Evolutionary conservation across 768 basidiomycete genomes (phyloP).

Genomic region (Rhizopogon vulgaris): DNA sequence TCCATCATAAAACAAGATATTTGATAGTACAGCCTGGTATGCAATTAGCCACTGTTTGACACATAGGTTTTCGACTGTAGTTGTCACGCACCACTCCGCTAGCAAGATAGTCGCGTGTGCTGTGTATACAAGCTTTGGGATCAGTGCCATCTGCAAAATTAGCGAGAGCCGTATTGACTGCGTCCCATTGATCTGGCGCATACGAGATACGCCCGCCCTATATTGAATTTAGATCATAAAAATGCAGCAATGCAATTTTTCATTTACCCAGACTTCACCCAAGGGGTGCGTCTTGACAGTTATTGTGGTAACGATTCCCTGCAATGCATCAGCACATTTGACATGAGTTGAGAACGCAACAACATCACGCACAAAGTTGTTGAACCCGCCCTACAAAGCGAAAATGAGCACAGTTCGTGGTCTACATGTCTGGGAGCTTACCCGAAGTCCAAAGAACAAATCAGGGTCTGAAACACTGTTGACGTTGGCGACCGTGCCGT

Average conservation of each 20-base stretch:
- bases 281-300: conserved; percentile 50
- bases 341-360: conserved; percentile 2
- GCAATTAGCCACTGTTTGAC: background rate
- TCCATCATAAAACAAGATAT: conserved; percentile 53
- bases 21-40: conserved; percentile 14
- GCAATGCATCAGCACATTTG: conserved; percentile 27
- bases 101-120: conserved; percentile 23
- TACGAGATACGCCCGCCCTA: conserved; percentile 45
- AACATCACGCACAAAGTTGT: conserved; percentile 45
- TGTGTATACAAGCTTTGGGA: conserved; percentile 31
- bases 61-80: too few relatives aligned
- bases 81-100: conserved; percentile 25
- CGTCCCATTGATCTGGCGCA: conserved; percentile 9
- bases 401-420: background rate
- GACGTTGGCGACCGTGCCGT: conserved; percentile 37
- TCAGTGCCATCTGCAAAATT: conserved; percentile 17
- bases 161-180: conserved; percentile 19
- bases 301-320: conserved; percentile 57
- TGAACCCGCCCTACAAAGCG: conserved; percentile 48
- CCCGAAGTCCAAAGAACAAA: conserved; percentile 40
- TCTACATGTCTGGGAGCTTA: conserved; percentile 17
- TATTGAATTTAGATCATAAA: conserved; percentile 13
- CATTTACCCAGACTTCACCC: conserved; percentile 47
- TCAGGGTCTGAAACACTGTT: conserved; percentile 29
- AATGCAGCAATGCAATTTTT: conserved; percentile 9